Percentiles rank a stretch among this genome's conserved stretches.
Evolutionary conservation across 345 rosid species (phyloP).

Genomic region (Isatis tinctoria): DNA sequence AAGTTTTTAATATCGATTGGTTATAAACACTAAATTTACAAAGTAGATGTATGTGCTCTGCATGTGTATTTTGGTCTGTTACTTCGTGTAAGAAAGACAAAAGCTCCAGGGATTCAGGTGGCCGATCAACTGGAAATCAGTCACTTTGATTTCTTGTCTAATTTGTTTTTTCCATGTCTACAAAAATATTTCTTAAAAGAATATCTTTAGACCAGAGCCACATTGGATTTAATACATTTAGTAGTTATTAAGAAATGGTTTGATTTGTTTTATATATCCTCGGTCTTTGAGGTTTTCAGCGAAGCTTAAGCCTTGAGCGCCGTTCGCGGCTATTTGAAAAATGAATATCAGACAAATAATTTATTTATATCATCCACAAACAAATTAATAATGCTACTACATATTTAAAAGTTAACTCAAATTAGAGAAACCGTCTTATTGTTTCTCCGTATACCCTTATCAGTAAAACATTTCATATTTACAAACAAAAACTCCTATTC

Average conservation of each 20-base stretch:
- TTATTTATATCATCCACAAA: constrained; percentile 14
- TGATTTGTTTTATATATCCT: constrained; percentile 26
- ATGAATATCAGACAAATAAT: constrained; percentile 10
- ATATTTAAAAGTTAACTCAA: neutral
- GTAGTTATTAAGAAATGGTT: neutral
- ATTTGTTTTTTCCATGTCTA: constrained; percentile 3
- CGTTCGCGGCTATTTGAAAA: constrained; percentile 33
- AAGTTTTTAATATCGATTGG: neutral
- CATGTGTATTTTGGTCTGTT: constrained; percentile 29
- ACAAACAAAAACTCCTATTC: neutral
- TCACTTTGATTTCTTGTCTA: constrained; percentile 28
- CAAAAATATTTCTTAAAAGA: neutral
- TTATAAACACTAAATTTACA: neutral
- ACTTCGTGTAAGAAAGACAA: constrained; percentile 19
- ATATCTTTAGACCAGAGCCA: constrained; percentile 10
- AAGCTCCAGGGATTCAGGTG: constrained; percentile 33
- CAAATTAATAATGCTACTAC: neutral
- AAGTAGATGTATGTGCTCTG: constrained; percentile 7
- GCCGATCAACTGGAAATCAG: constrained; percentile 28
- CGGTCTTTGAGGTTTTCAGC: constrained; percentile 36
- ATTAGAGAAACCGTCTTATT: neutral
- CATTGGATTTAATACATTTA: constrained; percentile 1
- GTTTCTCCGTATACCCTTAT: neutral
- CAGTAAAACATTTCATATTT: neutral
- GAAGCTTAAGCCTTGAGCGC: constrained; percentile 35